Base-by-base conservation (phyloP, 768 basidiomycete species). In the Podaxis pistillaris region DNA sequence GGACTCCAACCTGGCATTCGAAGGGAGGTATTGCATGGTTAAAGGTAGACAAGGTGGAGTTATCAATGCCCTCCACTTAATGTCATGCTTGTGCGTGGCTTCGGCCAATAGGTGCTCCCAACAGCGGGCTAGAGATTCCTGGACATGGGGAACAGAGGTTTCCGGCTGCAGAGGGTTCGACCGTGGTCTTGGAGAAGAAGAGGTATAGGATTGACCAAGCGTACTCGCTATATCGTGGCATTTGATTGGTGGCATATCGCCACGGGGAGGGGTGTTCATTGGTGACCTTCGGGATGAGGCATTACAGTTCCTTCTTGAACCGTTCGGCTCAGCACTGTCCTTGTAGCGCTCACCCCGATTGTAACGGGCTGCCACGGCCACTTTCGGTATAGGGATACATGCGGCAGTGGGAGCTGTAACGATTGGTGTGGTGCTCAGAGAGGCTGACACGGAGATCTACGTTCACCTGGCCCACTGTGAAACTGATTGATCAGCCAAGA, bases 51-150 rank as follows among this genome's bases (percentile, higher is more conserved):
- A 96, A 11, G 87, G 84, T 0, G 96, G 95, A 0, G 91, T 90
- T 56, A 88, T 83, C 71, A 95, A 87, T 11, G 88, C 88, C 66
- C 85, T 86, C 96, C 96, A 98, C 72, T 98, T 97, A 73, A 95
- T 83, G 51, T 96, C 88, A 64, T 94, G 87, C 72, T 93, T 90
- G 70, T 85, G 89, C 26, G 83, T 72, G 5, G 88, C 85, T 17
- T 82, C 81, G 0, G 94, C 87, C 69, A 91, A 89, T 64, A 90
- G 83, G 70, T 96, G 93, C 66, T 96, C 88, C 95, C 96, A 98
- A 22, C 95, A 79, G 47, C 91, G 80, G 1, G 94, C 93, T 17
- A 94, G 84, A 11, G 86, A 87, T 1, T 86, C 81, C 64, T 90
- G 88, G 0, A 83, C 76, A 62, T 87, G 83, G 0, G 89, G 81